These are phyloP conservation scores for Calonectria crousiana DNA, from an alignment of 2,329 filamentous ascomycete species.

Conservation along the genomic window DNA sequence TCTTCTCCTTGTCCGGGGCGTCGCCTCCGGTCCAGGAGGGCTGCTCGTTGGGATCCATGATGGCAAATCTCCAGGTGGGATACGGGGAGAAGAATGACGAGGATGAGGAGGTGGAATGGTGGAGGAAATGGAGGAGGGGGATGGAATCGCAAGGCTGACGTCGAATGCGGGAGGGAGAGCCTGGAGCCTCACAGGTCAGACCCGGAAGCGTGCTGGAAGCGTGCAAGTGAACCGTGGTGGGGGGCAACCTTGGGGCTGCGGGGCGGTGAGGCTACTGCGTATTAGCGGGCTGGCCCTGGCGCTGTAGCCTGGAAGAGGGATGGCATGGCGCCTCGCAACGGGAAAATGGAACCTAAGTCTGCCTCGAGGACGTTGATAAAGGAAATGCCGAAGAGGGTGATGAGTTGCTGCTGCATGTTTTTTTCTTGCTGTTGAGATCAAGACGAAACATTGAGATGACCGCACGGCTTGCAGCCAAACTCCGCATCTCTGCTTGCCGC, in stretches of 20 bases:
- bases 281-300: constrained; percentile 38
- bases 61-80: constrained; percentile 16
- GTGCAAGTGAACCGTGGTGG: background rate
- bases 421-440: background rate
- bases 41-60: constrained; percentile 62
- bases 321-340: background rate
- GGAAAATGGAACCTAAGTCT: background rate
- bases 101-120: constrained; percentile 8
- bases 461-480: constrained; percentile 10
- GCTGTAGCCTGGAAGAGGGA: constrained; percentile 30
- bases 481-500: constrained; percentile 18
- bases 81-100: constrained; percentile 6
- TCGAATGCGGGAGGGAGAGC: constrained; percentile 20
- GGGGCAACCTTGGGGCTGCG: constrained; percentile 29
- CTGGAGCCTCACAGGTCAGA: constrained; percentile 26
- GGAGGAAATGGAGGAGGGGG: constrained; percentile 9
- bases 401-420: background rate
- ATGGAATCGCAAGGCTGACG: constrained; percentile 46
- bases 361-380: background rate
- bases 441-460: background rate
- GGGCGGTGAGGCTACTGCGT: constrained; percentile 42
- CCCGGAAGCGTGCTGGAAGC: constrained; percentile 1
- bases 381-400: background rate
- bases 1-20: constrained; percentile 69
- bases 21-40: constrained; percentile 57